A percentile compares a stretch with the other conserved stretches of the same genome.
Conservation (phyloP, 495 filamentous ascomycete genomes). For the Trichoderma asperelloides region DNA sequence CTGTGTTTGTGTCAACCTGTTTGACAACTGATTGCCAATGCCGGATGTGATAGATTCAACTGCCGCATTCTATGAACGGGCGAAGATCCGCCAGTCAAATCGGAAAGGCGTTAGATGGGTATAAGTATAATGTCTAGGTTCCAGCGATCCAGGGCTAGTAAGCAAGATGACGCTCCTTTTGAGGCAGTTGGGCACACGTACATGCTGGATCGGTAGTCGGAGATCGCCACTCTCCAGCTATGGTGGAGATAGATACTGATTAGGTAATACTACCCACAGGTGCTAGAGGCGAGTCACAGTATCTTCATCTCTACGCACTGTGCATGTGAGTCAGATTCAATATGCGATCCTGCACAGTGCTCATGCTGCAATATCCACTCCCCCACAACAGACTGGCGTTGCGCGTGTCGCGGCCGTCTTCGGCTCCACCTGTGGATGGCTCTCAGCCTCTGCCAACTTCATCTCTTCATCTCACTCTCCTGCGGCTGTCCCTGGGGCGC, state of each 20-base stretch:
- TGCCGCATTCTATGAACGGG: background rate
- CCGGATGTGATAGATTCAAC: background rate
- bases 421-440: constrained; percentile 6
- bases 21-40: background rate
- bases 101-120: background rate
- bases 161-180: constrained; percentile 1
- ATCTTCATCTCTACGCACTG: background rate
- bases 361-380: background rate
- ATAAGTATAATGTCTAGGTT: background rate
- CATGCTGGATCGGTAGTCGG: background rate
- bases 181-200: background rate
- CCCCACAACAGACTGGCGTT: background rate
- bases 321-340: background rate
- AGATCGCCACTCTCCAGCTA: constrained; percentile 11
- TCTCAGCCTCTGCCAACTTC: background rate
- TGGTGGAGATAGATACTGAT: background rate
- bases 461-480: background rate
- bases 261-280: background rate
- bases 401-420: constrained; percentile 6
- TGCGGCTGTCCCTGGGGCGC: background rate
- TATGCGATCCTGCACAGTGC: background rate
- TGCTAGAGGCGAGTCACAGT: background rate
- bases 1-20: background rate
- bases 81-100: background rate
- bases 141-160: background rate